A percentile compares a stretch with the other conserved stretches of the same genome.
Conservation (phyloP, 78 protist species). For the Goniomonas avonlea region DNA sequence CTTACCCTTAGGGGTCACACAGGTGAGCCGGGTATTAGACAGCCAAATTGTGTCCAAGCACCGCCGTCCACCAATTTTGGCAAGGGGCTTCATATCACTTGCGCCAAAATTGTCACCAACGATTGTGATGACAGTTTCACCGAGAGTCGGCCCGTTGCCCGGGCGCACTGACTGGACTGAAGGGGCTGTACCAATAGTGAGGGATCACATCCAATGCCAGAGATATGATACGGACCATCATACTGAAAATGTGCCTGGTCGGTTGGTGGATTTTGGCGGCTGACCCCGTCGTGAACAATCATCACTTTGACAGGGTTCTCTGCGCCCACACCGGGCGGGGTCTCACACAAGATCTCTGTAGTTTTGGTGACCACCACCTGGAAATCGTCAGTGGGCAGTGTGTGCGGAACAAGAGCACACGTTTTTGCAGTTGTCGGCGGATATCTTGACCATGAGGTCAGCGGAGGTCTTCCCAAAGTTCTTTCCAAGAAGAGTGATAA, state of each 20-base stretch:
- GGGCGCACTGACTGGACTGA: too few relatives aligned
- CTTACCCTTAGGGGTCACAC: background rate
- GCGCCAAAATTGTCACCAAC: slow-evolving; percentile 14
- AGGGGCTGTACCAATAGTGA: too few relatives aligned
- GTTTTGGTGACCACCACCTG: background rate
- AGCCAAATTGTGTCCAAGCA: background rate
- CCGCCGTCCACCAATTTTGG: background rate
- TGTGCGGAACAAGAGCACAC: background rate
- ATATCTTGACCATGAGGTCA: too few relatives aligned
- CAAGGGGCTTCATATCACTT: background rate
- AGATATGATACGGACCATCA: too few relatives aligned
- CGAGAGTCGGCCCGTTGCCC: background rate
- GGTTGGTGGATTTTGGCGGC: too few relatives aligned
- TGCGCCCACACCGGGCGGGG: background rate
- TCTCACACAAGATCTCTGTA: background rate
- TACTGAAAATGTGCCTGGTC: too few relatives aligned
- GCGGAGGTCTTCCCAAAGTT: too few relatives aligned
- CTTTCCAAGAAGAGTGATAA: background rate
- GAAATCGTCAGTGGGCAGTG: background rate
- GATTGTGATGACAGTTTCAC: background rate
- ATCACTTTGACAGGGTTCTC: background rate
- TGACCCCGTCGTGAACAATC: too few relatives aligned
- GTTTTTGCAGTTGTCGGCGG: too few relatives aligned
- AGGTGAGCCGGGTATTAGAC: background rate
- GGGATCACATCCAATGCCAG: too few relatives aligned